Conservation (phyloP, 2,329 filamentous ascomycete species). For the Plectosphaerella sp. region DNA sequence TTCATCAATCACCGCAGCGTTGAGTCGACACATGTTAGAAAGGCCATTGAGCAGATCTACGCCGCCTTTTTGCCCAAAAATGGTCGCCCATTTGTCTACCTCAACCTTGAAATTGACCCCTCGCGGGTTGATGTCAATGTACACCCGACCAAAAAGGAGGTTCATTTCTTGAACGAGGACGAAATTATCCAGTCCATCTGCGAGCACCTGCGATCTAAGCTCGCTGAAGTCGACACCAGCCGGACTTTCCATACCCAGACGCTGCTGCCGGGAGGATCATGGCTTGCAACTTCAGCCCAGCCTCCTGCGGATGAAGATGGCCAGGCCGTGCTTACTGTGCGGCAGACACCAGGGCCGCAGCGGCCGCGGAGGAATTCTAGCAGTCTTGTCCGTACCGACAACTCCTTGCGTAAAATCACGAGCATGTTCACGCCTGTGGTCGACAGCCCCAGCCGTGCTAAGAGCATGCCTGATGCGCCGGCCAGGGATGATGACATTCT, state of each 20-base stretch:
- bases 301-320: conserved; percentile 19
- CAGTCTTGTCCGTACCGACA: conserved; percentile 85
- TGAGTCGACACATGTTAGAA: conserved; percentile 83
- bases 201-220: conserved; percentile 68
- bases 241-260: conserved; percentile 93
- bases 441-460: conserved; percentile 8
- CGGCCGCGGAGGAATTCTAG: conserved; percentile 47
- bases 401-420: conserved; percentile 87
- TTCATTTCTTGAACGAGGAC: conserved; percentile 96
- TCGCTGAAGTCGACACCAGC: conserved; percentile 87
- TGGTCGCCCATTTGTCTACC: conserved; percentile 88
- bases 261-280: conserved; percentile 65
- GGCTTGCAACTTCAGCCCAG: conserved; percentile 20
- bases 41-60: conserved; percentile 88
- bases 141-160: conserved; percentile 93
- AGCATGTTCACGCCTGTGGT: conserved; percentile 73
- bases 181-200: conserved; percentile 89
- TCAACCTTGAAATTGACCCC: conserved; percentile 90
- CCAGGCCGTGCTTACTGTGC: conserved; percentile 19
- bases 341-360: conserved; percentile 30
- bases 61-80: conserved; percentile 84
- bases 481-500: conserved; percentile 26
- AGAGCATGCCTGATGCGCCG: conserved; percentile 8
- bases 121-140: conserved; percentile 94
- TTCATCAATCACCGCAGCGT: conserved; percentile 98